Base-by-base conservation (phyloP, 2,329 filamentous ascomycete genomes). In the Aspergillus neoniger region DNA sequence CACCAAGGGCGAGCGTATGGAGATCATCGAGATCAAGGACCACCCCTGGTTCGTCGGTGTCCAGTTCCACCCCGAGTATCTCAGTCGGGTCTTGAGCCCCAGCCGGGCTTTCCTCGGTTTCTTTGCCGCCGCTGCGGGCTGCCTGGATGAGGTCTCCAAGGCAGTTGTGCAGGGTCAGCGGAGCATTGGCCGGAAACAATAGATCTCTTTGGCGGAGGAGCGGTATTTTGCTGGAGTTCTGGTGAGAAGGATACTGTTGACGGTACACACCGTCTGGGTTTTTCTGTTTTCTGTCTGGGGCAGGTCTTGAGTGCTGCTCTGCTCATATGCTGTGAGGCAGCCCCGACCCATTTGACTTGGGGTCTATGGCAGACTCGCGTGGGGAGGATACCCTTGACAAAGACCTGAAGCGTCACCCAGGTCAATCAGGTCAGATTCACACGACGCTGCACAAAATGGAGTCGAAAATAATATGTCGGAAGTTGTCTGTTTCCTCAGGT, bases 11-110 rank as follows among this genome's bases (percentile, higher is more conserved):
- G 85, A 89, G 67, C 85, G 92, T 32, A 92, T 95, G 88, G 92
- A 96, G 79, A 85, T 92, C 53, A 79, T 96, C 38, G 92, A 96
- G 77, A 79, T 96, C 63, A 88, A 88, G 73, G 88, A 94, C 65
- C 92, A 96, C 74, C 90, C 90, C 0, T 96, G 86, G 83, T 96
- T 88, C 68, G 91, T 96, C 17, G 89, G 89, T 63, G 90, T 95
- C 8, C 93, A 96, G 76, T 94, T 90, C 76, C 92, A 96, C 75
- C 92, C 93, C 2, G 92, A 97, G 76, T 96, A 94, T 73, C 81
- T 91, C 54, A 89, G 85, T 67, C 84, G 89, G 55, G 92, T 95
- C 2, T 79, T 96, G 63, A 81, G 86, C 53, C 91, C 91, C 0
- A 89, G 86, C 71, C 86, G 86, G 72, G 88, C 91, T 1, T 95